phyloP scores from a whole-genome alignment of 352 stramenopile species.

The Phytophthora crassamura region DNA sequence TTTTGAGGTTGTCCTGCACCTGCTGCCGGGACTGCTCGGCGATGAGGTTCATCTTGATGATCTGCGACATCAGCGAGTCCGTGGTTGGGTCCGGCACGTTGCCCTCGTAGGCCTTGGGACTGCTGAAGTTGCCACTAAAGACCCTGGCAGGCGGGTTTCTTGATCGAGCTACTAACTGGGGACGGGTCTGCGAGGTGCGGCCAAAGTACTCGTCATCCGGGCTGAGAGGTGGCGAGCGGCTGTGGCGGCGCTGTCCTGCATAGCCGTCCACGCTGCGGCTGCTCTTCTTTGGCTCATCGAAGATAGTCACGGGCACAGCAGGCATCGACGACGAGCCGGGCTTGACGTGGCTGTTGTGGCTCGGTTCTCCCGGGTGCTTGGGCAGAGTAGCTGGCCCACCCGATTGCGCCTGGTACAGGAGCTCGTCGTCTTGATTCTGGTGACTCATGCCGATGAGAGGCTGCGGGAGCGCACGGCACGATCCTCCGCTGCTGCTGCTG shows the following conservation, averaged over 20 bases:
- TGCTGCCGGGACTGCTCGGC: constrained; percentile 70
- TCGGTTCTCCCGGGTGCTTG: constrained; percentile 24
- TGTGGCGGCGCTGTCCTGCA: constrained; percentile 22
- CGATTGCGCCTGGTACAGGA: constrained; percentile 8
- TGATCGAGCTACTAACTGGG: constrained; percentile 12
- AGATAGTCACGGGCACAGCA: constrained; percentile 33
- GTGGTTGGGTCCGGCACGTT: constrained; percentile 30
- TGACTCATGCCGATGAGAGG: constrained; percentile 27
- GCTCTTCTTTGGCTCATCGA: constrained; percentile 24
- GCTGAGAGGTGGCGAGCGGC: constrained; percentile 11
- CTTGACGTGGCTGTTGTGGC: constrained; percentile 25
- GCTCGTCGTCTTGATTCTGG: constrained; percentile 10
- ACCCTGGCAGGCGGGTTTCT: constrained; percentile 4
- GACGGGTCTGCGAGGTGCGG: constrained; percentile 37
- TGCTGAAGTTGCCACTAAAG: constrained; percentile 27
- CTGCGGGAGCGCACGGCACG: constrained; percentile 30
- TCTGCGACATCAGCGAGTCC: constrained; percentile 71
- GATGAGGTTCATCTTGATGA: constrained; percentile 83
- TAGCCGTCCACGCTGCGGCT: constrained; percentile 34
- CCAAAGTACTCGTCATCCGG: constrained; percentile 23
- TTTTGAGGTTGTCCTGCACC: constrained; percentile 66
- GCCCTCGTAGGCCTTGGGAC: constrained; percentile 13
- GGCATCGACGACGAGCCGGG: constrained; percentile 32
- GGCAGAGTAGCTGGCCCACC: constrained; percentile 16
- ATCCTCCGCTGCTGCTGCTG: constrained; percentile 40